Base-by-base conservation (phyloP, 371 early-diverging fungal genomes). In the Amoeboaphelidium protococcarum region DNA sequence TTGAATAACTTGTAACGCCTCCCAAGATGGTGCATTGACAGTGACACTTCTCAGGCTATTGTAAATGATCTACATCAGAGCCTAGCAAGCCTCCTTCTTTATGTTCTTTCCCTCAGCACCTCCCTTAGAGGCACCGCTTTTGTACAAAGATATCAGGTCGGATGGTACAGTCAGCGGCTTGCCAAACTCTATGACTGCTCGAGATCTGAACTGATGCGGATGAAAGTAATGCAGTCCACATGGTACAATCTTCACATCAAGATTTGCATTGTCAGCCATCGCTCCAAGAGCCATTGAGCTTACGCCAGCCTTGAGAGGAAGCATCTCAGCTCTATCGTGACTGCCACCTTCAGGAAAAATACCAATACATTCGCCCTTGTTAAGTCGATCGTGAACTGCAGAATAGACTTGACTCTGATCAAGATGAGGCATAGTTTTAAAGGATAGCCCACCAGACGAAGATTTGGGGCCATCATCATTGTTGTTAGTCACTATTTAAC, bases 281-380 rank as follows among this genome's bases (percentile, higher is more conserved):
- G 96, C 88, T 44, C 82, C 82, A 13, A 95, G 58, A 1, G 94
- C 89, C 91, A 91, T 94, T 46, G 82, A 63, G 2, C 81, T 72
- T 2, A 80, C 80, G 46, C 84, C 84, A 16, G 70, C 64, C 72
- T 92, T 94, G 45, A 95, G 62, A 13, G 96, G 96, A 44, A 95
- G 58, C 72, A 95, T 74, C 49, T 88, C 81, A 13, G 85, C 67
- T 45, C 90, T 78, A 58, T 95, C 96, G 59, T 95, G 96, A 48
- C 42, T 44, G n/a, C 96, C 94, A 40, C 94, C 94, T 58, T 92
- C 96, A 2, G 96, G 96, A 58, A 95, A 95, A 44, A 95, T 88
- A 12, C 90, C 91, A 13, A 94, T 72, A 51, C 86, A 82, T 41
- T 75, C 75, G 24, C 80, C 75, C 16, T 64, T 59, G 48, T 74